Conservation (phyloP, 768 basidiomycete species). For the Leccinum pellstonianum region DNA sequence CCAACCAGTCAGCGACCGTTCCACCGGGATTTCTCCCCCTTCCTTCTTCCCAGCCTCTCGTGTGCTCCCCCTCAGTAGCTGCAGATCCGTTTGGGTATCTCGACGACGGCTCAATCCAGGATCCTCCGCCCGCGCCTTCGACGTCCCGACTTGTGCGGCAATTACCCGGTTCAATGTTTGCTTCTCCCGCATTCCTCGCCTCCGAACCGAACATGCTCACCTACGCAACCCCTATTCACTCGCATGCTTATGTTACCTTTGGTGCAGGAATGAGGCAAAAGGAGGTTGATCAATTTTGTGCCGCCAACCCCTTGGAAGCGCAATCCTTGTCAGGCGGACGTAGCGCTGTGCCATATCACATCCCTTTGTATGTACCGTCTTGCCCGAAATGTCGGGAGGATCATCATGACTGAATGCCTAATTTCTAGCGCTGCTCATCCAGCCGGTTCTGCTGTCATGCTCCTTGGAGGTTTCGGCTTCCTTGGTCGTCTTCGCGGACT, state of each 20-base stretch:
- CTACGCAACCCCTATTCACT: constrained; percentile 58
- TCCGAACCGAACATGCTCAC: constrained; percentile 42
- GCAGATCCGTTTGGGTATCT: constrained; percentile 65
- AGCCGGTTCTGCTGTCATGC: constrained; percentile 75
- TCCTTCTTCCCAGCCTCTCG: constrained; percentile 1
- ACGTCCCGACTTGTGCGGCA: constrained; percentile 23
- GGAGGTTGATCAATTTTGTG: constrained; percentile 75
- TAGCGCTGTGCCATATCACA: constrained; percentile 70
- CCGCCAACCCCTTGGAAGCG: constrained; percentile 63
- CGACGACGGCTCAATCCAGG: constrained; percentile 36
- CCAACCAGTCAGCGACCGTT: constrained; percentile 21
- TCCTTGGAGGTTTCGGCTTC: constrained; percentile 88
- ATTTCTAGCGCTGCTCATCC: constrained; percentile 71
- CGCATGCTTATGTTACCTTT: constrained; percentile 80
- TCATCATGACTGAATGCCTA: constrained; percentile 5
- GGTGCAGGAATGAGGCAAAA: constrained; percentile 86
- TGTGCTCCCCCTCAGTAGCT: constrained; percentile 14
- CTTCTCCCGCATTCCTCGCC: constrained; percentile 32
- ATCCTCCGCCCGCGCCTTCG: constrained; percentile 23
- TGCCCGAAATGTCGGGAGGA: not conserved
- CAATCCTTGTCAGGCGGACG: constrained; percentile 48
- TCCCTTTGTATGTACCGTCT: constrained; percentile 61
- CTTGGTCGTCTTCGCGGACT: constrained; percentile 80
- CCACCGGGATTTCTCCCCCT: not conserved
- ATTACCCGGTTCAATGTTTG: constrained; percentile 35